Base-by-base conservation (phyloP, 352 stramenopile species). In the Peronospora farinosa region DNA sequence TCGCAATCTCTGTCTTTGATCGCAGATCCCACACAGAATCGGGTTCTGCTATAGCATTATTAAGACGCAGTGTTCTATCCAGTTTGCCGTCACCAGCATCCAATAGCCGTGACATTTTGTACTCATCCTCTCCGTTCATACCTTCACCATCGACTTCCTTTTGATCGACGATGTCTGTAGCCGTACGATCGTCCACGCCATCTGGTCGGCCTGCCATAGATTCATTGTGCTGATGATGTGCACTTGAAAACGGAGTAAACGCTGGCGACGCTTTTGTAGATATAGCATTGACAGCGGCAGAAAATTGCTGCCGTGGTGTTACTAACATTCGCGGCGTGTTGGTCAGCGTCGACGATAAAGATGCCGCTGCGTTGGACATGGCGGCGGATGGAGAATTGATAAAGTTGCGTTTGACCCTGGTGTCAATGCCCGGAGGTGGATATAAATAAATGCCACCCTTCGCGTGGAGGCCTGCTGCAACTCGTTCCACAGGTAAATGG, bases 281-380 rank as follows among this genome's bases (percentile, higher is more conserved):
- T 12, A 88, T 82, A 6, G 75, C 77, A 49, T 65, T 90, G 40
- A 92, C 74, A 5, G 81, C 82, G 2, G 83, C 80, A 0, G 80
- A 87, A 35, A 90, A 71, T 46, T 89, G 78, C 51, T 89, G 83
- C 0, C 78, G 67, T 17, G 80, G 83, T 9, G 78, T 86, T 3
- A 78, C 54, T 17, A 92, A 41, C 15, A 91, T 62, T 27, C 78
- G 78, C 5, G 79, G 79, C 1, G 78, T 91, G 44, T 74, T 88
- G 2, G 76, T 72, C 40, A 92, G 75, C 16, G 81, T 90, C 0
- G 75, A 86, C 13, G 73, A 84, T 8, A 88, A 62, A 5, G 73
- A 78, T 19, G 78, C 74, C 1, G 75, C 78, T n/a, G 78, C 79
- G 46, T 78, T 88, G 5, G 78, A 88, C 69, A 88, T 84, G 9